Evolutionary conservation across 192 early-diverging fungal genomes (phyloP), one percentile per base, ranked within the genome.

Genomic region (Umbelopsis sp.): DNA sequence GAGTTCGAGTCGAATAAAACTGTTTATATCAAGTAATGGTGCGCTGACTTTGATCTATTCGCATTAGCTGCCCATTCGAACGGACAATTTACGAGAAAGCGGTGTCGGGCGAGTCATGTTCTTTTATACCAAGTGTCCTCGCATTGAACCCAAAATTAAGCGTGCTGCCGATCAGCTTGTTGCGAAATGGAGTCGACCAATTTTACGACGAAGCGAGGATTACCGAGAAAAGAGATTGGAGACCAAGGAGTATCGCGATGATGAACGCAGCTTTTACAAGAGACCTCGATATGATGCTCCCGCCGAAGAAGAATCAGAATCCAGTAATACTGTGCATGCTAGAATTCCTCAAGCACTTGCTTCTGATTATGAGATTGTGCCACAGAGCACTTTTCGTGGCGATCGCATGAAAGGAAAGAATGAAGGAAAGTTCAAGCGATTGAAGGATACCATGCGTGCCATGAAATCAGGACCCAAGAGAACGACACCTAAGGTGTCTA

Each of bases 71-170:
- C 91, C 89, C 11, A 88, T 94, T 68, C 86, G 82, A 20, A 89
- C 87, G 27, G 84, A 89, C 70, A 91, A 95, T 72, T 79, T 97
- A 52, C 86, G 92, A 41, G 91, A 91, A 67, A 94, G 91, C 66
- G 85, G 88, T 25, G 83, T 97, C 30, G 95, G 95, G 15, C 89
- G 90, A 46, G 89, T 97, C 33, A 82, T 97, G 33, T 85, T 88
- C 76, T 97, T 97, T 77, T 95, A 94, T 81, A 89, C 92, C 71
- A 96, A 94, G 71, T 95, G 91, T 27, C 87, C 90, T 72, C 82
- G 93, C 33, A 87, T 93, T n/a, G 82, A 88, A 22, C 83, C 89
- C 15, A 68, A 64, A 23, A 87, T 93, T 53, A 86, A 89, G 53
- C 88, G 91, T 51, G 80, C 80, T 30, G 94, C 92, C n/a, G 85